Base-by-base conservation (phyloP, 768 basidiomycete species). In the Tylopilus intermedius region DNA sequence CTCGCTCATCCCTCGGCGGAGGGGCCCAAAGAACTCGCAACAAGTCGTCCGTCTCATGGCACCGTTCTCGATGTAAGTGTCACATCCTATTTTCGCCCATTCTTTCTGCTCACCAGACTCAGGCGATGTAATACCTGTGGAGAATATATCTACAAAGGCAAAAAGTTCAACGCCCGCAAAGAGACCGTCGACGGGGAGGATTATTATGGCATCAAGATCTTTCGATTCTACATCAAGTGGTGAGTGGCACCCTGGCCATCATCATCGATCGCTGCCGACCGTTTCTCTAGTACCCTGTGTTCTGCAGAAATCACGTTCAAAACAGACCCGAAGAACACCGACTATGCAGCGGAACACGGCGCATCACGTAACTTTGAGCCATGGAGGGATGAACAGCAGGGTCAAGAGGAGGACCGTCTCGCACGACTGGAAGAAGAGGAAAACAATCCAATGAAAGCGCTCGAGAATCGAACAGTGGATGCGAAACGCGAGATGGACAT, bases 301-400 rank as follows among this genome's bases (percentile, higher is more conserved):
- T 96, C 94, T 3, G 89, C 95, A 8, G 96, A 99, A 68, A 98
- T 99, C 59, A 98, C 96, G 0, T 99, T 99, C 84, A 98, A 98
- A 71, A 99, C 96, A 0, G 95, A 99, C 67, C 95, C 95, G 18
- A 95, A 95, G 79, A 94, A 96, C 66, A 94, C 94, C 0, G 93
- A 95, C 67, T 95, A 95, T 60, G 39, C 77, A 18, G 92, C 91
- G 40, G 95, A 99, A 72, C 95, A 97, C 64, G 96, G 96, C 29
- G 96, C 96, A 27, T 93, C 90, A 4, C 83, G 96, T 5, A 99
- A 98, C 67, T 98, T 97, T 65, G 96, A 99, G 72, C 93, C 94
- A 11, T 98, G 94, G 94, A 73, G 92, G 62, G 92, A 94, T 50
- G 86, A 92, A 64, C 62, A 78, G 58, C 86, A 80, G 0, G 82